Evolutionary conservation across 2,329 filamentous ascomycete genomes (phyloP), one percentile per base, ranked within the genome.

Genomic region (Pyrenochaeta sp.): DNA sequence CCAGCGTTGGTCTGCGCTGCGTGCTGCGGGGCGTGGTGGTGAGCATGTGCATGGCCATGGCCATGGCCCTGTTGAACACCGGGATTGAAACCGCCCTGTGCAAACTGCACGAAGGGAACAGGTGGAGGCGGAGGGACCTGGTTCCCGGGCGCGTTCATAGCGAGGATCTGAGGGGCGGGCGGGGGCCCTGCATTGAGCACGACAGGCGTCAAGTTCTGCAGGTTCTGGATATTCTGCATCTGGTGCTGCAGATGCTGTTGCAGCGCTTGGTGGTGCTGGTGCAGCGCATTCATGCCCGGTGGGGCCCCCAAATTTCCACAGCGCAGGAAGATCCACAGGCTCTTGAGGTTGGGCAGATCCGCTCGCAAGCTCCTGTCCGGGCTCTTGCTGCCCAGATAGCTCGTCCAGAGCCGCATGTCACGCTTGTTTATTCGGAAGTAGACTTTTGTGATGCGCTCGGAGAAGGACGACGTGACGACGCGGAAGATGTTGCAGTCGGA

Each of bases 401-500:
- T 44, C 2, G 64, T 68, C 69, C 69, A 73, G 20, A 72, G 51
- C 17, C 63, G 53, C 21, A 72, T 49, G 35, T 73, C 70, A 23
- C 63, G 63, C 29, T 72, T 68, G 26, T 63, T 62, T 30, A 72
- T 66, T 20, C 67, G 64, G 20, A 73, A 60, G 44, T 63, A 67
- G 4, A 71, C 62, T 7, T 53, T 59, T 19, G 55, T 55, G 9
- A 72, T 65, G 32, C 52, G 46, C 13, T 50, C 41, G 3, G 66
- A 62, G 28, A 55, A 58, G 6, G 58, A 58, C 7, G 66, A 63
- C 10, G 65, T 43, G 17, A 70, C 51, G 30, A 71, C 57, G 47
- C 68, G 62, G 51, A 73, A 73, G 49, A 73, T 66, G 55, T 68
- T 73, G 51, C 64, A 69, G 43, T 73, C 70, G 35, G 62, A 68